A percentile compares a stretch with the other conserved stretches of the same genome.
phyloP scores from a whole-genome alignment of 768 basidiomycete species.

The Trametes maxima region DNA sequence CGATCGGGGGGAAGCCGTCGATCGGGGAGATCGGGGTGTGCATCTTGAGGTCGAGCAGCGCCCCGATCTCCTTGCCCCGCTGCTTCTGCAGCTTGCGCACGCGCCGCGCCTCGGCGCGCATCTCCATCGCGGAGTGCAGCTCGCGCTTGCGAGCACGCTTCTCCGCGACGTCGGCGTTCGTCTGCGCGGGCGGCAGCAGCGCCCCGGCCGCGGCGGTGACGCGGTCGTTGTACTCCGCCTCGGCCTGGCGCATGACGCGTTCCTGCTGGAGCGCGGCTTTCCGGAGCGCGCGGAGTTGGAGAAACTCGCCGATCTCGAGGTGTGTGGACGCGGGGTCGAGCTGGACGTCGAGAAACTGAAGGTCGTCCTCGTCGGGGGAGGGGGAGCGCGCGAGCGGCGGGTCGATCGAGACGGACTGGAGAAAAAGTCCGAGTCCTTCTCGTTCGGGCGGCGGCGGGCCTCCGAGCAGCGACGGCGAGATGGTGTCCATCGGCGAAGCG shows the following conservation, averaged over 20 bases:
- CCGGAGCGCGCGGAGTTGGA: constrained; percentile 24
- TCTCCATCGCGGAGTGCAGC: constrained; percentile 40
- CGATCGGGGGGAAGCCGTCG: constrained; percentile 14
- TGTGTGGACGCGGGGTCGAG: constrained; percentile 23
- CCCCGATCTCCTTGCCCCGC: constrained; percentile 54
- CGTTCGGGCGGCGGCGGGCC: constrained; percentile 12
- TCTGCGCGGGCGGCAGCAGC: constrained; percentile 41
- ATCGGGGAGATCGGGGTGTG: constrained; percentile 30
- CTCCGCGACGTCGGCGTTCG: constrained; percentile 30
- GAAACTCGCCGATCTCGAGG: constrained; percentile 30
- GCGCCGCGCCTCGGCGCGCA: constrained; percentile 46
- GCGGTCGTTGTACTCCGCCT: constrained; percentile 33
- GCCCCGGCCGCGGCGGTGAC: constrained; percentile 30
- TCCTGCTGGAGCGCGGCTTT: constrained; percentile 25
- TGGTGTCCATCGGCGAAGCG: constrained; percentile 19
- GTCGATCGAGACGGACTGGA: constrained; percentile 25
- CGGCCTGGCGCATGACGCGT: constrained; percentile 26
- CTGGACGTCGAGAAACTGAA: constrained; percentile 32
- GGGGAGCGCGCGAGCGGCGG: constrained; percentile 31
- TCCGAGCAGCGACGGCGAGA: constrained; percentile 27
- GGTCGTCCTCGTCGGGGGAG: constrained; percentile 31
- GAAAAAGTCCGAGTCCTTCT: constrained; percentile 30
- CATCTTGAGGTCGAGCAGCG: constrained; percentile 59
- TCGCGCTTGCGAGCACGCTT: constrained; percentile 31
- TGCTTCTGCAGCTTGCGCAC: constrained; percentile 55